phyloP scores from a whole-genome alignment of 352 stramenopile species.

The Globisporangium parvum region DNA sequence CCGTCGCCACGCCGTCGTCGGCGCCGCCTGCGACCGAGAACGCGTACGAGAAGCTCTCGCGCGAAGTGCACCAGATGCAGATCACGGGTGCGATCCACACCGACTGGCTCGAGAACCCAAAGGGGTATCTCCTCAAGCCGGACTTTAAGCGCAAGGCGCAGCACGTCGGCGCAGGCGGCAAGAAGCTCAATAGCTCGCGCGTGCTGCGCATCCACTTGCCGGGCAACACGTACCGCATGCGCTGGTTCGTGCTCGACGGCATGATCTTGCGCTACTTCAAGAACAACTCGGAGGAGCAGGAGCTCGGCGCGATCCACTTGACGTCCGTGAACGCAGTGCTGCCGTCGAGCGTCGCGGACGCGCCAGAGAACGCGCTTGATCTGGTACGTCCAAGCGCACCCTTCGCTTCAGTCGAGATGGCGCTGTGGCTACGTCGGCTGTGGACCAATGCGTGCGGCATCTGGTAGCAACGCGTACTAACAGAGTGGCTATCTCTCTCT shows the following conservation, averaged over 20 bases:
- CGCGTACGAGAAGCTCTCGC: constrained; percentile 85
- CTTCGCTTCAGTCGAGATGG: neutral
- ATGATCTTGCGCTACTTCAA: constrained; percentile 89
- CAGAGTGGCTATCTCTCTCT: too few relatives aligned
- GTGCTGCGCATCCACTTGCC: constrained; percentile 73
- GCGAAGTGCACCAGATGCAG: constrained; percentile 88
- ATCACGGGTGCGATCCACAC: constrained; percentile 85
- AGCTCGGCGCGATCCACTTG: constrained; percentile 84
- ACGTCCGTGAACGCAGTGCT: constrained; percentile 84
- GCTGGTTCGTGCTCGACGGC: constrained; percentile 86
- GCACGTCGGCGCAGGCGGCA: constrained; percentile 77
- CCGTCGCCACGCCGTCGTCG: constrained; percentile 12
- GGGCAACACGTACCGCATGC: constrained; percentile 70
- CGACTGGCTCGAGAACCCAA: constrained; percentile 88
- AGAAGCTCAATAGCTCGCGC: constrained; percentile 81
- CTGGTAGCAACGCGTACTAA: too few relatives aligned
- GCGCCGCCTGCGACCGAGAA: constrained; percentile 50
- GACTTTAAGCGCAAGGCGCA: constrained; percentile 87
- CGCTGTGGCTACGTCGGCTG: neutral
- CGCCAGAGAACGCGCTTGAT: constrained; percentile 78
- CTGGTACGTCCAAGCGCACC: constrained; percentile 28
- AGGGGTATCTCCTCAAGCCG: constrained; percentile 82
- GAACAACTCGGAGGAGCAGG: constrained; percentile 80
- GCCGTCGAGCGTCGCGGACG: constrained; percentile 84
- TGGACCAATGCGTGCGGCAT: too few relatives aligned